Base-by-base conservation (phyloP, 148 eudicot species). In the Fagopyrum homotropicum region DNA sequence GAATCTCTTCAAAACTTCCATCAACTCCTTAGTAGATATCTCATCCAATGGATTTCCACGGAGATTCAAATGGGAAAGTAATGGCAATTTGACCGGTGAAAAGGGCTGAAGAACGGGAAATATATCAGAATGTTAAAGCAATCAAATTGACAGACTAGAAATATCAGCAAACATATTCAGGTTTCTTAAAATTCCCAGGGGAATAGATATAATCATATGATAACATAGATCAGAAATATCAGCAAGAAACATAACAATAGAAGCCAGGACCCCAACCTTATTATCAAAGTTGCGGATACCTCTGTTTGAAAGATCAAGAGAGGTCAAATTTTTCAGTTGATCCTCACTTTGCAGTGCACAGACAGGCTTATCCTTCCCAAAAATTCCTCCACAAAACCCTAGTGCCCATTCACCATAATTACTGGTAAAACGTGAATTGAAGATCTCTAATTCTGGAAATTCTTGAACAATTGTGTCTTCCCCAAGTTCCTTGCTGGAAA, bases 301-400 rank as follows among this genome's bases (percentile, higher is more conserved):
- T 82, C 99, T 83, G 80, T 86, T 83, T 66, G 97, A 90, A 82
- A 95, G 96, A 81, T 95, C 96, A 69, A 95, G 90, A 79, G 88
- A 84, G 29, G 89, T 88, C 61, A 90, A 60, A 47, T 66, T 81
- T 70, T 72, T 77, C 79, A 90, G 79, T 51, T 84, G 79, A 75
- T 84, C 77, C 48, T 88, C 92, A 80, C 51, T 76, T 73, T 74
- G 76, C 66, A 48, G 59, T 63, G 66, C 80, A 82, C 14, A 73
- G 52, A 81, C 92, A 48, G 94, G 87, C 64, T 87, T 92, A 54
- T 90, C 94, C 84, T 88, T 83, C n/a, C 80, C 87, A 71, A 81
- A 88, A 75, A 90, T 75, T 77, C 86, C 99, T 78, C 92, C 99
- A 83, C 99, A 95, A 79, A 89, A 95, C 77, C 99, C 99, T 64